Conservation (phyloP, 495 filamentous ascomycete species). For the Penicillium subrubescens region DNA sequence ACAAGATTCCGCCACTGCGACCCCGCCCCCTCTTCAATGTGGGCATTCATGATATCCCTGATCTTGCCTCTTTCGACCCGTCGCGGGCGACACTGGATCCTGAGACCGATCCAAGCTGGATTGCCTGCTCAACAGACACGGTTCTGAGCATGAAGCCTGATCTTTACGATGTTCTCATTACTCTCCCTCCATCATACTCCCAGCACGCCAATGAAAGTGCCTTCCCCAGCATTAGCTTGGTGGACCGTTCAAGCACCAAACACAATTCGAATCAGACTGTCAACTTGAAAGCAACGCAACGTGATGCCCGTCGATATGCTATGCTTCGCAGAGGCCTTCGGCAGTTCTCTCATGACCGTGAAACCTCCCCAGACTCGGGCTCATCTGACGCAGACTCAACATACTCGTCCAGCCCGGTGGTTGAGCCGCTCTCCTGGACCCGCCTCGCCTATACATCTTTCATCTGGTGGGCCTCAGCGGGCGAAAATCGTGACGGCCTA, state of each 20-base stretch:
- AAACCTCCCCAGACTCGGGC: slow-evolving; percentile 22
- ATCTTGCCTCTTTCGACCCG: slow-evolving; percentile 54
- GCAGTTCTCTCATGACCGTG: slow-evolving; percentile 44
- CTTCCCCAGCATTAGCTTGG: slow-evolving; percentile 69
- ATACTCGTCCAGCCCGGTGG: slow-evolving; percentile 54
- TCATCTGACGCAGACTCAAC: slow-evolving; percentile 48
- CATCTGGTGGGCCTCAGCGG: slow-evolving; percentile 98
- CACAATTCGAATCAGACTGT: slow-evolving; percentile 29
- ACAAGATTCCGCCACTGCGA: slow-evolving; percentile 54
- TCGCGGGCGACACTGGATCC: slow-evolving; percentile 28
- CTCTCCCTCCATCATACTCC: slow-evolving; percentile 67
- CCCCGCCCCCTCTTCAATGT: slow-evolving; percentile 87
- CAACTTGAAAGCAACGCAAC: slow-evolving; percentile 80
- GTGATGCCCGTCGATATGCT: slow-evolving; percentile 79
- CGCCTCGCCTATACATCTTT: slow-evolving; percentile 87
- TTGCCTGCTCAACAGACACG: slow-evolving; percentile 93
- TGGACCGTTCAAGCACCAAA: slow-evolving; percentile 30
- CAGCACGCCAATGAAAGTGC: slow-evolving; percentile 56
- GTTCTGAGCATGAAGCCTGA: slow-evolving; percentile 81
- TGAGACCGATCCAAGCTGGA: slow-evolving; percentile 70
- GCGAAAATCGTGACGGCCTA: slow-evolving; percentile 68
- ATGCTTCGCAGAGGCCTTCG: slow-evolving; percentile 69
- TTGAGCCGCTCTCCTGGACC: slow-evolving; percentile 84
- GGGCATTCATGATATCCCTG: slow-evolving; percentile 89
- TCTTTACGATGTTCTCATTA: slow-evolving; percentile 86